Evolutionary conservation across 352 stramenopile genomes (phyloP).

Genomic region (Pythium coloratum): DNA sequence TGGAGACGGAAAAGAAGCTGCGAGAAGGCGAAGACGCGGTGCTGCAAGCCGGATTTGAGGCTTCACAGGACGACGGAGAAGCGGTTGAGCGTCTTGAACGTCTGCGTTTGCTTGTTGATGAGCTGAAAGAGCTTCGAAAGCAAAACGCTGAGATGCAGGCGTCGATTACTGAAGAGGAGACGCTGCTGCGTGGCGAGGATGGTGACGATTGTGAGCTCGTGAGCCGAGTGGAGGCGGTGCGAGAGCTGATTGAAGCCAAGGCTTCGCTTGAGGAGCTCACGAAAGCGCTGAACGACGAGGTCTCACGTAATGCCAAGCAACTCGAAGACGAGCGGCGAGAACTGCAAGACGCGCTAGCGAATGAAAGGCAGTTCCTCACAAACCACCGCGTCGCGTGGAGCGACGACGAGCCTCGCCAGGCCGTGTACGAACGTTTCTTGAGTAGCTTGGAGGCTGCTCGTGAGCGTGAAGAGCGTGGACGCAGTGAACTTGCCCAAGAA

Average conservation of each 20-base stretch:
- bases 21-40: slow-evolving; percentile 29
- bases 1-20: slow-evolving; percentile 20
- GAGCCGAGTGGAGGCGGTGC: not conserved
- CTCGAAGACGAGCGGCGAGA: slow-evolving; percentile 2
- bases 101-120: slow-evolving; percentile 30
- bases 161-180: slow-evolving; percentile 17
- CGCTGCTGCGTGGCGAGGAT: not conserved
- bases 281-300: not conserved
- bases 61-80: slow-evolving; percentile 2
- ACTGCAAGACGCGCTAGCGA: not conserved
- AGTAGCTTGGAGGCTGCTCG: not conserved
- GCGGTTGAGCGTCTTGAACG: slow-evolving; percentile 27
- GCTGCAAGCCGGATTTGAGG: slow-evolving; percentile 14
- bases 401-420: slow-evolving; percentile 2
- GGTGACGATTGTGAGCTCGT: not conserved
- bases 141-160: slow-evolving; percentile 9
- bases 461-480: not conserved
- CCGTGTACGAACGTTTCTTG: slow-evolving; percentile 10
- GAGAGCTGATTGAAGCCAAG: slow-evolving; percentile 3
- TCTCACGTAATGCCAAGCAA: not conserved
- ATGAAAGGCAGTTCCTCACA: slow-evolving; percentile 13
- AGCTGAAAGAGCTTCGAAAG: slow-evolving; percentile 17
- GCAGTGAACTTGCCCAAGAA: slow-evolving; percentile 10
- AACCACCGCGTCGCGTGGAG: slow-evolving; percentile 9
- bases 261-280: not conserved